Evolutionary conservation across 306 rosid species (phyloP).

Genomic region (Mucuna pruriens): DNA sequence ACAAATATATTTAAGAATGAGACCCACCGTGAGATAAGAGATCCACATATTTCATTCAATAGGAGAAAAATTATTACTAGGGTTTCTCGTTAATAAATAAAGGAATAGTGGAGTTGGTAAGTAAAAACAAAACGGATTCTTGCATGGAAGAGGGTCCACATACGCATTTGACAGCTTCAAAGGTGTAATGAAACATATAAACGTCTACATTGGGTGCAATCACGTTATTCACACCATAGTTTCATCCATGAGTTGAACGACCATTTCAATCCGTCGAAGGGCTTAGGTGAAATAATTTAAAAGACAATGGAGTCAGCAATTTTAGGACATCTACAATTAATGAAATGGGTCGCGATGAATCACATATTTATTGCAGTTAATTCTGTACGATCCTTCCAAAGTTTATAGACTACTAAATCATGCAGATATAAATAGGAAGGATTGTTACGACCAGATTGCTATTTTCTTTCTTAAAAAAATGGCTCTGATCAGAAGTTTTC

Average conservation of each 20-base stretch:
- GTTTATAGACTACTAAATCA: constrained; percentile 25
- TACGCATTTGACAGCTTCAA: neutral
- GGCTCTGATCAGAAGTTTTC: constrained; percentile 37
- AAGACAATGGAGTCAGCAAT: neutral
- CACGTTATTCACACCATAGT: neutral
- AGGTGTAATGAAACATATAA: neutral
- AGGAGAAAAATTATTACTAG: too few species aligned
- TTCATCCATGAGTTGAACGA: neutral
- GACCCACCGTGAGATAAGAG: too few species aligned
- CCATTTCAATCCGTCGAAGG: neutral
- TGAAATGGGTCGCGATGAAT: constrained; percentile 36
- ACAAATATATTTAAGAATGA: too few species aligned
- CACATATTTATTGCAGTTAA: constrained; percentile 46
- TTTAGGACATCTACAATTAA: constrained; percentile 20
- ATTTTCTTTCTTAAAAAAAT: constrained; percentile 35
- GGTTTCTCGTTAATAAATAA: neutral
- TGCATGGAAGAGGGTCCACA: neutral
- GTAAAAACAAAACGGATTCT: neutral
- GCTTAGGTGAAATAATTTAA: constrained; percentile 17
- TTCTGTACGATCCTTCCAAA: constrained; percentile 40
- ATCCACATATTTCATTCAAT: neutral
- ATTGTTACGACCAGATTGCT: constrained; percentile 35
- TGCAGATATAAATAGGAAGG: constrained; percentile 34
- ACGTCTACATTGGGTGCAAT: neutral
- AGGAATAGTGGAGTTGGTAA: neutral